Evolutionary conservation across 202 grass and related monocot species (phyloP), one percentile per base, ranked within the genome.

Genomic region (Saccharum hybrid): DNA sequence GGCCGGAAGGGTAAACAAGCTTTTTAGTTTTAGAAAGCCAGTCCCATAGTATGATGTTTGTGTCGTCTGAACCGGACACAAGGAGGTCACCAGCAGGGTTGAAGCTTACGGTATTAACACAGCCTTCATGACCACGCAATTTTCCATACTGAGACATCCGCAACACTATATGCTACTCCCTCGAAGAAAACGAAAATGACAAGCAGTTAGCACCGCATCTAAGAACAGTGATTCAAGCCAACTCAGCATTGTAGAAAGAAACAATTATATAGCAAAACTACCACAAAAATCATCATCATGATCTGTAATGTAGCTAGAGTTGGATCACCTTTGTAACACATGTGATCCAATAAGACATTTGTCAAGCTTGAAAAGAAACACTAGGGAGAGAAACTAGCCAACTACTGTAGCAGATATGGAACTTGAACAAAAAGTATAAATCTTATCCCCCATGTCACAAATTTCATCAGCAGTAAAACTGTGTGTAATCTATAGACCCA

Each of bases 1-100:
- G 94, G 11, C 94, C 94, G 76, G 94, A 97, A 85, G 80, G 73
- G 84, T 94, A 97, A 31, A 71, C 75, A 1, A 97, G 57, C 37
- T 22, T 91, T 72, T 91, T 91, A n/a, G 64, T 57, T 88, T 86
- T 89, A 68, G 85, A 71, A 64, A 81, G 43, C 92, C 94, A 97
- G 77, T 97, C 83, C 94, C 94, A 97, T 26, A 97, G 59, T 66
- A 91, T 84, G 72, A 97, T 93, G 45, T 92, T 30, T 5, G 68
- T 97, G 72, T 93, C 94, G 12, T 94, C 92, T 9, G 92, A 97
- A 60, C 92, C 92, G 28, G 94, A 94, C 63, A 97, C 90, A 36
- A 97, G 92, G n/a, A 91, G 14, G 70, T 89, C 86, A 38, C 94
- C 94, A 70, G 61, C 63, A 71, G 74, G 84, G 72, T 90, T 94